These are phyloP conservation scores for Pisolithus microcarpus DNA, from an alignment of 768 basidiomycete species.

Conservation along the genomic window DNA sequence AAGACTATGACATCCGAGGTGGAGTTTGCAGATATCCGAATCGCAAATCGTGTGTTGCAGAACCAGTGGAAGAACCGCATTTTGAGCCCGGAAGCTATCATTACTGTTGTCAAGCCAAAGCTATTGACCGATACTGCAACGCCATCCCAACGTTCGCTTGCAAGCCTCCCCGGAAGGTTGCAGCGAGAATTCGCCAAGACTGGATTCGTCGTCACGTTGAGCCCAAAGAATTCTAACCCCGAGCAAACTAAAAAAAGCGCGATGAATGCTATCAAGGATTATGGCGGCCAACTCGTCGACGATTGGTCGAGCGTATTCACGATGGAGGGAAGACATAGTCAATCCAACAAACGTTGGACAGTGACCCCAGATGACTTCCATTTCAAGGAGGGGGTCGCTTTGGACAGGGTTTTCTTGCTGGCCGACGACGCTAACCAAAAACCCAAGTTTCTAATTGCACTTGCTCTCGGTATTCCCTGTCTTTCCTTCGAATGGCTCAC, in stretches of 20 bases:
- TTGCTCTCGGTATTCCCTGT: slow-evolving; percentile 85
- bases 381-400: slow-evolving; percentile 32
- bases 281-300: slow-evolving; percentile 54
- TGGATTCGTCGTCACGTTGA: slow-evolving; percentile 55
- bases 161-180: slow-evolving; percentile 29
- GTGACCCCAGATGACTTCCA: slow-evolving; percentile 42
- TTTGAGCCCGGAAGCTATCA: slow-evolving; percentile 36
- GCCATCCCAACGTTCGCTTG: slow-evolving; percentile 41
- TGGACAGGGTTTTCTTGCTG: slow-evolving; percentile 53
- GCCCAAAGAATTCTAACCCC: slow-evolving; percentile 28
- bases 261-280: slow-evolving; percentile 36
- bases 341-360: slow-evolving; percentile 45
- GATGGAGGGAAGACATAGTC: slow-evolving; percentile 45
- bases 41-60: slow-evolving; percentile 45
- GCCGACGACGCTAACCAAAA: slow-evolving; percentile 63
- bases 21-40: slow-evolving; percentile 34
- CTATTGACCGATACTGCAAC: slow-evolving; percentile 34
- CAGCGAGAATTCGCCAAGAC: slow-evolving; percentile 40
- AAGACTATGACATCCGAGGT: slow-evolving; percentile 22
- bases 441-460: slow-evolving; percentile 72
- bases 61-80: slow-evolving; percentile 49
- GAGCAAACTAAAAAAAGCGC: slow-evolving; percentile 38
- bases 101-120: slow-evolving; percentile 35
- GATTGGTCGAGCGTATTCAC: slow-evolving; percentile 53
- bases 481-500: slow-evolving; percentile 48